Base-by-base conservation (phyloP, 441 rosid species). In the Populus hybrid region DNA sequence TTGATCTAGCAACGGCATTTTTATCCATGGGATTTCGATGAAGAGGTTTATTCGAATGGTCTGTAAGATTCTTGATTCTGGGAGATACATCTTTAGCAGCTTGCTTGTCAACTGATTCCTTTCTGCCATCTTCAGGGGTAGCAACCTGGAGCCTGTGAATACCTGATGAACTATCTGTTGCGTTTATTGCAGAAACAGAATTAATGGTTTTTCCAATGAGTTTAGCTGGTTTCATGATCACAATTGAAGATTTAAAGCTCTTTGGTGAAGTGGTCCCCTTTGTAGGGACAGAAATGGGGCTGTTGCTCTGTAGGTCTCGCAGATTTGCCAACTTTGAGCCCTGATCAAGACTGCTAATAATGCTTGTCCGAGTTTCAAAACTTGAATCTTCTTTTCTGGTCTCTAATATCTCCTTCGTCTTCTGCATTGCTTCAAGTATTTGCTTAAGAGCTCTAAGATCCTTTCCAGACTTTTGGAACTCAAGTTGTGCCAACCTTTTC, bases 401-500 rank as follows among this genome's bases (percentile, higher is more conserved):
- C 38, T 87, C 87, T 26, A 80, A 61, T 38, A 81, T 73, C 68
- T 87, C 86, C 73, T 88, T 86, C 2, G 90, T 85, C 85, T 90
- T 90, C 80, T 93, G 94, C 95, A 90, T 94, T 69, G 94, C 94
- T 84, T 88, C 97, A 61, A 93, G 97, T 84, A 90, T 90, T 81
- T 92, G 98, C 82, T 93, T 89, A 59, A 93, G 97, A 79, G 97
- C 93, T 86, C 96, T 89, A 73, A 91, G 94, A 83, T 92, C 98
- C 86, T 93, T 93, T 74, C 93, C 98, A 0, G 98, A 88, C 81
- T 83, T 84, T 77, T 83, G 86, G 87, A 93, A 97, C 89, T 91
- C 93, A 7, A 89, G 88, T 82, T 94, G 92, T 50, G 92, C 85
- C 88, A 90, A 81, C 80, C 92, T 84, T 80, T 91, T 92, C 91